Base-by-base conservation (phyloP, 2,329 filamentous ascomycete genomes). In the Phyllosticta citrichinensis region DNA sequence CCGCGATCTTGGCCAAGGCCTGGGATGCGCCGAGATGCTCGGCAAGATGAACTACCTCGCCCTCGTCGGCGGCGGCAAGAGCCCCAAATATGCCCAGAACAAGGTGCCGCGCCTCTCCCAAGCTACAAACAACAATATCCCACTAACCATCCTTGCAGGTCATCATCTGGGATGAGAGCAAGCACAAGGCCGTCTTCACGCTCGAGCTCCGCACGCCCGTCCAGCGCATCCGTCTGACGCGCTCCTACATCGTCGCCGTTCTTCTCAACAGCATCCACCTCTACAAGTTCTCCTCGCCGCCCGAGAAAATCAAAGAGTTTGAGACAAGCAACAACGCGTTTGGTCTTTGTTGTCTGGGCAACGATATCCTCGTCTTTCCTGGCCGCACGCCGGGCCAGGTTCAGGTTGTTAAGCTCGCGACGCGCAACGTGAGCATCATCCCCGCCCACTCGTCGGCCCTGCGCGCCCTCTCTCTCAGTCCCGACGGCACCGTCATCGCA, bases 161-260 rank as follows among this genome's bases (percentile, higher is more conserved):
- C 56, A 86, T 95, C 65, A 89, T 97, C 67, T 97, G 92, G 92
- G 92, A 99, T 73, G 91, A 96, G 68, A 81, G 84, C 63, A 89
- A 88, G 66, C 85, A 87, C 64, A 88, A 87, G 65, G 85, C 87
- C 8, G 81, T 89, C 14, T 87, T 92, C 64, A 88, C 81, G 3
- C 79, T 97, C 67, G 87, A 93, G 61, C 87, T 92, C 63, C 83
- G 89, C 62, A 91, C 89, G 20, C 84, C 88, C 1, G 85, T 97
- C 24, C 83, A 91, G 17, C 88, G 91, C 50, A 84, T 96, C 27
- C 86, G 89, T 66, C 78, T 97, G 24, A 87, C 87, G 22, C 84
- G 86, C 64, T 85, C 86, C 57, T 87, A 87, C 68, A 87, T 97
- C 65, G 85, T 91, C 24, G 86, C 96, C 19, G 86, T 91, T 0